Conservation (phyloP, 371 early-diverging fungal genomes). For the Mucor piriformis region DNA sequence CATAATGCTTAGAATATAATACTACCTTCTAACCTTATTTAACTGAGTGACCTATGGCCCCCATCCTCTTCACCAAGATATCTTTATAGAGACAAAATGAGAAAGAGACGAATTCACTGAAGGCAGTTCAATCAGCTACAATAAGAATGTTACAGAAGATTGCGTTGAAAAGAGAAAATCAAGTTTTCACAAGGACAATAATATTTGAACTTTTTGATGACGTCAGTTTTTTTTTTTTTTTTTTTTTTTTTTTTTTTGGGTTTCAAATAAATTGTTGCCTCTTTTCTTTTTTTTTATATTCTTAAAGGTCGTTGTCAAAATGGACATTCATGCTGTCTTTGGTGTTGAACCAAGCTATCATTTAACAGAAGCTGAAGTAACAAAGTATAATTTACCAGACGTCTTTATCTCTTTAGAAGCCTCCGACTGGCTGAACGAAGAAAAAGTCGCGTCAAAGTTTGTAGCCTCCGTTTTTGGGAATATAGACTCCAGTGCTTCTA, state of each 20-base stretch:
- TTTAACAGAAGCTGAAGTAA: background rate
- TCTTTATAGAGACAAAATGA: background rate
- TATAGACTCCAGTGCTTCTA: background rate
- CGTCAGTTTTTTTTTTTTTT: too few species aligned
- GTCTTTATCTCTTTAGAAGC: background rate
- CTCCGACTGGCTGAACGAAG: background rate
- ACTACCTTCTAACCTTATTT: background rate
- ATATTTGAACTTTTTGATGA: too few species aligned
- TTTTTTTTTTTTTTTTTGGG: too few species aligned
- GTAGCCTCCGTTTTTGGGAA: background rate
- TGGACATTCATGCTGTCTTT: background rate
- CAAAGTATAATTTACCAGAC: background rate
- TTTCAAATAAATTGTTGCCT: too few species aligned
- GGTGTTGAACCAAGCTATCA: background rate
- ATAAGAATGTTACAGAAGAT: background rate
- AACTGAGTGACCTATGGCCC: background rate
- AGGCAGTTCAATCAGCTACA: background rate
- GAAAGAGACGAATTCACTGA: background rate
- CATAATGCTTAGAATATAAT: background rate
- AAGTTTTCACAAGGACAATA: too few species aligned
- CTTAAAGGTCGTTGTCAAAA: conserved; percentile 2
- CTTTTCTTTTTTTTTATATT: background rate
- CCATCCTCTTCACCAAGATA: background rate
- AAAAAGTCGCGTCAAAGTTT: conserved; percentile 1
- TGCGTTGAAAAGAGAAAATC: too few species aligned